Evolutionary conservation across 176 grass and related monocot genomes (phyloP), one percentile per base, ranked within the genome.

Genomic region (Tuctoria greenei): DNA sequence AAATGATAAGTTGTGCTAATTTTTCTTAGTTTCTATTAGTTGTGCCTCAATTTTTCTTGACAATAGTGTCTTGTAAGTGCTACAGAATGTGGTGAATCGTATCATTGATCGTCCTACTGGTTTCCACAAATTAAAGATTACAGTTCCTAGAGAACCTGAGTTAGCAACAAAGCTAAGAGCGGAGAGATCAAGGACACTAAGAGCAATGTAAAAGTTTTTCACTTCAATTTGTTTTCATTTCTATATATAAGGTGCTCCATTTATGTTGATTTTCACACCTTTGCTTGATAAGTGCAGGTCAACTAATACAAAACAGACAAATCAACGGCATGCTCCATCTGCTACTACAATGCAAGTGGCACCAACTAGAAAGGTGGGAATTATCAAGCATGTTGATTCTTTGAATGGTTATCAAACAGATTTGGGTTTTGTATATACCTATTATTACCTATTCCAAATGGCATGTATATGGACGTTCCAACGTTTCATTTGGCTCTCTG

Each of bases 121-220:
- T 49, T 40, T 50, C 20, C 17, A 73, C 61, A 96, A 80, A 80
- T 60, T 75, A 36, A 96, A 86, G 80, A 40, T 92, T 45, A 96
- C 93, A 9, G 73, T 96, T 47, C 93, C 93, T 24, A 92, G 74
- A 88, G 87, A 85, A 80, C 93, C 93, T 79, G 66, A 88, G 58
- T 76, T 96, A 47, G 89, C 90, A 70, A 96, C 93, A 52, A 87
- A 74, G 78, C 64, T 78, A 81, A 89, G 93, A 57, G 93, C 93
- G 44, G 87, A 92, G 78, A 96, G 89, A 45, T 81, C 86, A 80
- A 84, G 71, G 63, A 64, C 75, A 83, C 67, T 72, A 80, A 80
- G 87, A 92, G 15, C 63, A 84, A 71, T 81, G 93, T 96, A 90
- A 86, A 86, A 41, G 83, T 73, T 49, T 83, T 58, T 79, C 41